Evolutionary conservation across 441 rosid genomes (phyloP), one percentile per base, ranked within the genome.

Genomic region (Pelargonium australe): DNA sequence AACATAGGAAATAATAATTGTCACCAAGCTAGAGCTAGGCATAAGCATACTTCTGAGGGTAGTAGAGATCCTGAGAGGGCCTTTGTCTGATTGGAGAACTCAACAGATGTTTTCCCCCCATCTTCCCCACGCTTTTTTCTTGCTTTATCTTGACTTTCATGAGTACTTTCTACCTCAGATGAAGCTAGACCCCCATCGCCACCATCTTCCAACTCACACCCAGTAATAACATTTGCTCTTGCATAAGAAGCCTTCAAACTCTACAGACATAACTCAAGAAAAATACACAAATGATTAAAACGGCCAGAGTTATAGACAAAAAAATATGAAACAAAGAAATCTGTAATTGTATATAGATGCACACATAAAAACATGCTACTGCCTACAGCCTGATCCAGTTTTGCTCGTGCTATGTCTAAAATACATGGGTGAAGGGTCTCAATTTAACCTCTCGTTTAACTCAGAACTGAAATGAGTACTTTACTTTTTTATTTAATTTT

Each of bases 31-130:
- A 72, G 68, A 51, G 40, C 43, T n/a, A 72, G 66, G 47, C 64
- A 73, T 73, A 78, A 68, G 70, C 79, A 70, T 77, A 92, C 98
- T 88, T 90, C 90, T 53, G 85, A 80, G 23, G 97, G 96, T 58
- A 95, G 83, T 67, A 95, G 76, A 73, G 86, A 82, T 68, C 87
- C 79, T 43, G 81, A 80, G 45, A 76, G 66, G 51, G 5, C 7
- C 43, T 71, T 68, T 55, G 68, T 83, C 66, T 81, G 91, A 69
- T 78, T 80, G 47, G 13, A 49, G 70, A 72, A 85, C 67, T 80
- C 82, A 63, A 16, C 63, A 71, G 74, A 68, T 67, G 67, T 69
- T 70, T 76, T 67, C 5, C 66, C 70, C 37, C 55, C 58, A 51
- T 72, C 79, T 75, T 61, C 72, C 69, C 51, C 72, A 53, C 69